Evolutionary conservation across 1,139 yeast species (phyloP).

Genomic region (Scheffersomyces cryptocercus): DNA sequence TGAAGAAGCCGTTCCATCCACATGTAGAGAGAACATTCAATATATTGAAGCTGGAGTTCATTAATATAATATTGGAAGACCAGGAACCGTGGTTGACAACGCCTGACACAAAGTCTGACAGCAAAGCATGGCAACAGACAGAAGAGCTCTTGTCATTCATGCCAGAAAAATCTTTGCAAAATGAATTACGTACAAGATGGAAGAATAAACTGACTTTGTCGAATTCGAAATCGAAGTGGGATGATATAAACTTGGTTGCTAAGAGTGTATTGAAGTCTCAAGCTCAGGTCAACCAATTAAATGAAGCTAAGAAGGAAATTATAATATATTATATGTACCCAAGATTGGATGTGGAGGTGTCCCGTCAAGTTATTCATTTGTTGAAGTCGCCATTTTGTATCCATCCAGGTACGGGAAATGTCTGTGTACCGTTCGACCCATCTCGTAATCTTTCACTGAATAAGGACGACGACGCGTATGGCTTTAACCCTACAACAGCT

Average conservation of each 20-base stretch:
- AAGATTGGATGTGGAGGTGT: slow-evolving; percentile 88
- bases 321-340: slow-evolving; percentile 85
- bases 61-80: slow-evolving; percentile 65
- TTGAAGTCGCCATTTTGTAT: slow-evolving; percentile 97
- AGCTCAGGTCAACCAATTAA: slow-evolving; percentile 43
- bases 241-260: slow-evolving; percentile 69
- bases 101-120: slow-evolving; percentile 31
- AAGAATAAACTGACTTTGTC: slow-evolving; percentile 30
- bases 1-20: slow-evolving; percentile 88
- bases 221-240: slow-evolving; percentile 66
- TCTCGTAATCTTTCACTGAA: slow-evolving; percentile 34
- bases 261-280: slow-evolving; percentile 45
- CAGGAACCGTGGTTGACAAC: slow-evolving; percentile 76
- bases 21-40: slow-evolving; percentile 76
- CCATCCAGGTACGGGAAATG: slow-evolving; percentile 96
- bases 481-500: slow-evolving; percentile 77
- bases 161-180: slow-evolving; percentile 60
- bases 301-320: slow-evolving; percentile 82
- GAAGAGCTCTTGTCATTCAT: slow-evolving; percentile 61
- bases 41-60: slow-evolving; percentile 62
- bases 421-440: slow-evolving; percentile 92
- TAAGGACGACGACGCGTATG: slow-evolving; percentile 41
- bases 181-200: slow-evolving; percentile 51
- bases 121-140: slow-evolving; percentile 43
- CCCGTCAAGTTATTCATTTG: slow-evolving; percentile 86